Percentiles rank a stretch among this genome's conserved stretches.
Conservation (phyloP, 1,139 yeast genomes). For the Debaryomycetaceae sp. region DNA sequence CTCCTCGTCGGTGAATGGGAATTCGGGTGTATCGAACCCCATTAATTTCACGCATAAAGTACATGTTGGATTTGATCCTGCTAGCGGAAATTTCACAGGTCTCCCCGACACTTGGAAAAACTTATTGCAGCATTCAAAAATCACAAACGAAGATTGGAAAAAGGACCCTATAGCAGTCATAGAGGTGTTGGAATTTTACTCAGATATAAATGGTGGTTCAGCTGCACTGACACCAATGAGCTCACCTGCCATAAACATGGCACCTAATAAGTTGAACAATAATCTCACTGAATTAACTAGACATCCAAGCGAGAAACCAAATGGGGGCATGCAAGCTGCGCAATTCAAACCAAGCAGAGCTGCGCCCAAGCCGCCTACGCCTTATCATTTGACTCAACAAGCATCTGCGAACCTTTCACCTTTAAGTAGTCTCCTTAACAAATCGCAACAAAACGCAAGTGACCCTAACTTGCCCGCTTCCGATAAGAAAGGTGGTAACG, state of each 20-base stretch:
- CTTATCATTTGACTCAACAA: slow-evolving; percentile 31
- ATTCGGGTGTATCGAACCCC: slow-evolving; percentile 77
- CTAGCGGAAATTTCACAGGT: slow-evolving; percentile 72
- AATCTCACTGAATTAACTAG: slow-evolving; percentile 42
- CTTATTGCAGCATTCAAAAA: slow-evolving; percentile 69
- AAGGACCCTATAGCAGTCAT: slow-evolving; percentile 83
- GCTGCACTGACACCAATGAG: slow-evolving; percentile 28
- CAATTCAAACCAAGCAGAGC: slow-evolving; percentile 38
- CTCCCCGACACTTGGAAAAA: slow-evolving; percentile 80
- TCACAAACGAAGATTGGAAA: slow-evolving; percentile 80
- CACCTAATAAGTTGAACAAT: slow-evolving; percentile 12
- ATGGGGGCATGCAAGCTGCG: slow-evolving; percentile 6
- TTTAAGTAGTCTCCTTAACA: slow-evolving; percentile 30
- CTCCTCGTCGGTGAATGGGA: slow-evolving; percentile 23
- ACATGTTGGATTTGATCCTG: slow-evolving; percentile 62
- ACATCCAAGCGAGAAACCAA: slow-evolving; percentile 25
- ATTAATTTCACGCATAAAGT: slow-evolving; percentile 73
- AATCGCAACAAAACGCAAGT: slow-evolving; percentile 12
- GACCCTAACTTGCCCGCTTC: slow-evolving; percentile 1
- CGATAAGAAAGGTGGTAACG: slow-evolving; percentile 8
- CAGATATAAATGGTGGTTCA: slow-evolving; percentile 42
- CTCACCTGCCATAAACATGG: slow-evolving; percentile 17
- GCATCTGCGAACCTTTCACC: slow-evolving; percentile 28
- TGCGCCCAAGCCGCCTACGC: slow-evolving; percentile 47
- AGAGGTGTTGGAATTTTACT: slow-evolving; percentile 88